These are phyloP conservation scores for Pseudogymnoascus sp. DNA, from an alignment of 2,329 filamentous ascomycete genomes.

Conservation along the genomic window DNA sequence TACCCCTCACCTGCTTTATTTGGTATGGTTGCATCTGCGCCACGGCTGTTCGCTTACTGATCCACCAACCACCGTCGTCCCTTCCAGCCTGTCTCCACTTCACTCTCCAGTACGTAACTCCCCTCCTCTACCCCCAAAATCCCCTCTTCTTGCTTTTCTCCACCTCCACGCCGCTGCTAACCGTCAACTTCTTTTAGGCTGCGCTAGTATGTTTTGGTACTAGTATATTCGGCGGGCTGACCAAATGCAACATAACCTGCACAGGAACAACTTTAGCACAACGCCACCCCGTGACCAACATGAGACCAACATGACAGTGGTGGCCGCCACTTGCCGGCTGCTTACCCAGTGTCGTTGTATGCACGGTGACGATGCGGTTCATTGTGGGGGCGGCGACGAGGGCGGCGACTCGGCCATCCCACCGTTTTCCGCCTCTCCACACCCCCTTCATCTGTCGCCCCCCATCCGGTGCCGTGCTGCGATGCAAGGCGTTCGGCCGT, in stretches of 20 bases:
- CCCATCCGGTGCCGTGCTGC: background rate
- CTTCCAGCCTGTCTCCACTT: background rate
- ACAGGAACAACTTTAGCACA: background rate
- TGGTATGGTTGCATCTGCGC: background rate
- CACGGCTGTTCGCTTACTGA: background rate
- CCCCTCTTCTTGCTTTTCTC: background rate
- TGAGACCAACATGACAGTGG: background rate
- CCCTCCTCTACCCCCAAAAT: too few species aligned
- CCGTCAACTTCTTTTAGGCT: background rate
- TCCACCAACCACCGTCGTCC: background rate
- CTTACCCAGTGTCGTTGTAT: background rate
- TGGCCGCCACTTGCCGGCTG: background rate
- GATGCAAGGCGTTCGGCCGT: background rate
- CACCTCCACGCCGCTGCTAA: slow-evolving; percentile 5
- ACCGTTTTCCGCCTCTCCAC: background rate
- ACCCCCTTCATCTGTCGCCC: background rate
- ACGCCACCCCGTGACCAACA: background rate
- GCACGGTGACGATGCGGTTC: slow-evolving; percentile 4
- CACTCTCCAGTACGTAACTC: background rate
- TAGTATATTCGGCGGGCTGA: background rate
- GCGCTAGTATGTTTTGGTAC: background rate
- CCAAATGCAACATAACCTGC: background rate
- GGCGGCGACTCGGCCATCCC: slow-evolving; percentile 1
- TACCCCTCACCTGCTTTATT: slow-evolving; percentile 3
- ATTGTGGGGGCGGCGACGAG: slow-evolving; percentile 2